Evolutionary conservation across 139 green algal species (phyloP).

Genomic region (Pleodorina starrii): DNA sequence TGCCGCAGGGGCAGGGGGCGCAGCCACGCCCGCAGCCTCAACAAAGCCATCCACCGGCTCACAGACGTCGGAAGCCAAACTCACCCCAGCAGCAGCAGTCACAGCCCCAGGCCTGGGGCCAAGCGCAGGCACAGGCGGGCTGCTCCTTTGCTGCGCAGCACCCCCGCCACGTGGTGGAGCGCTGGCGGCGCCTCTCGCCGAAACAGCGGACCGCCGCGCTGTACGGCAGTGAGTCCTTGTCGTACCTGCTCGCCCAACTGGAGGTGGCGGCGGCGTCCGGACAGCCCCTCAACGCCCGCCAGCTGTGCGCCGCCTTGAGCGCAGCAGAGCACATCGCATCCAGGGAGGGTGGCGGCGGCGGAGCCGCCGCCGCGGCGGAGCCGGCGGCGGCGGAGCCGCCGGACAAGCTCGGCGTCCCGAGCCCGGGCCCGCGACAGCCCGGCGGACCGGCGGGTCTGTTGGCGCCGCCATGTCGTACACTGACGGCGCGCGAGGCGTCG

Average conservation of each 20-base stretch:
- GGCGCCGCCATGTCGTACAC: background rate
- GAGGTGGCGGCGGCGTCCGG: background rate
- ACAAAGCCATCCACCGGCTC: too few species aligned
- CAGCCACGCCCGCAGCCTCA: background rate
- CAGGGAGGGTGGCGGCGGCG: background rate
- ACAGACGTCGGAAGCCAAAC: background rate
- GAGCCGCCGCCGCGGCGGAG: too few species aligned
- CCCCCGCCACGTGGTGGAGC: too few species aligned
- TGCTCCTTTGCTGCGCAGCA: background rate
- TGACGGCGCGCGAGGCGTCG: background rate
- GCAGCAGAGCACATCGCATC: background rate
- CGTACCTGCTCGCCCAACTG: background rate
- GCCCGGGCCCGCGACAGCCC: background rate
- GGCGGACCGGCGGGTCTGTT: background rate
- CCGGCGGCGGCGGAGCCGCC: too few species aligned
- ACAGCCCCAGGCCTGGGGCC: background rate
- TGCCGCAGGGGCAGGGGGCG: too few species aligned
- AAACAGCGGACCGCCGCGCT: background rate
- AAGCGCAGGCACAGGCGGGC: too few species aligned
- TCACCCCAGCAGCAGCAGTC: background rate
- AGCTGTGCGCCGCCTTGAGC: slow-evolving; percentile 23
- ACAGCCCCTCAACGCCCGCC: slow-evolving; percentile 23
- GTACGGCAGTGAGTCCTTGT: background rate
- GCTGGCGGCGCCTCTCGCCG: background rate
- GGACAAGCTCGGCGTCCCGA: background rate